phyloP scores from a whole-genome alignment of 1,284 basidiomycete genomes.

The Athelia sp. region DNA sequence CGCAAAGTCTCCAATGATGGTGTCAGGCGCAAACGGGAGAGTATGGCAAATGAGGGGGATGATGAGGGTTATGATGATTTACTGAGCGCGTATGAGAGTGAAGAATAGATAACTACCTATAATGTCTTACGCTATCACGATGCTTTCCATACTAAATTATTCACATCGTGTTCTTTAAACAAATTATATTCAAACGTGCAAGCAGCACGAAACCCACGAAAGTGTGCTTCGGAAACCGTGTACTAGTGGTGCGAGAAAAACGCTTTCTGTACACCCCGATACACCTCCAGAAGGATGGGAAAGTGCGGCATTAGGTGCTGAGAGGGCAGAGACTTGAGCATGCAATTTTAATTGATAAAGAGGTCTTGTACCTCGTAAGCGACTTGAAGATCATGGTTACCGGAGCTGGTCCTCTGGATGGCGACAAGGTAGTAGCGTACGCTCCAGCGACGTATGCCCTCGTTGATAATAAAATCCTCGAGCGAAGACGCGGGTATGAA shows the following conservation, averaged over 20 bases:
- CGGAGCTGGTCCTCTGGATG: conserved; percentile 30
- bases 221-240: conserved; percentile 7
- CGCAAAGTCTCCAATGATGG: conserved; percentile 44
- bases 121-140: too few species aligned
- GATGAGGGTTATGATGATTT: conserved; percentile 76
- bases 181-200: conserved; percentile 7
- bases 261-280: conserved; percentile 46
- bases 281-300: conserved; percentile 53
- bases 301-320: conserved; percentile 65
- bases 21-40: conserved; percentile 40
- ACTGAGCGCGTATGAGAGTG: conserved; percentile 75
- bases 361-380: conserved; percentile 43
- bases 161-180: too few species aligned
- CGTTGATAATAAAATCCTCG: conserved; percentile 66
- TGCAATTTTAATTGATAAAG: conserved; percentile 2
- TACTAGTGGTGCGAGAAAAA: conserved; percentile 17
- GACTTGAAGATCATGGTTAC: conserved; percentile 34
- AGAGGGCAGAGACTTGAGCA: background rate
- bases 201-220: background rate
- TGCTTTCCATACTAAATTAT: too few species aligned
- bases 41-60: conserved; percentile 67
- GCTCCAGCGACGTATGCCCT: conserved; percentile 66
- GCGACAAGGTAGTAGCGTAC: conserved; percentile 63
- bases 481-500: conserved; percentile 57
- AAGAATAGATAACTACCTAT: conserved; percentile 29